These are phyloP conservation scores for Aureobasidium sp. DNA, from an alignment of 2,329 filamentous ascomycete species.

Conservation along the genomic window DNA sequence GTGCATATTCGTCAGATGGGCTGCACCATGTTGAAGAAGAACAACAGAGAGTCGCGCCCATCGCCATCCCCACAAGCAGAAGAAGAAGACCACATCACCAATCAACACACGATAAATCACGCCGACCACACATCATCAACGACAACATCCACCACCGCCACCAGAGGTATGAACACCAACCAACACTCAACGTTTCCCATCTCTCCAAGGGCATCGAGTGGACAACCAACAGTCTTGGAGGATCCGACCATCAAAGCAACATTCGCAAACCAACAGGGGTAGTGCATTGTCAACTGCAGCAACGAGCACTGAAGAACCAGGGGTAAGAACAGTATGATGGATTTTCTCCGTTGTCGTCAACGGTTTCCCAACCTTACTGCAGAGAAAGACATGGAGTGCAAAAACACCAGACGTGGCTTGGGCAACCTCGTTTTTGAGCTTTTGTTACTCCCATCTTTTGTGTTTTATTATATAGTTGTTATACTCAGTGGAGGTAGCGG, in stretches of 20 bases:
- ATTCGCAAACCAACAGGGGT: background rate
- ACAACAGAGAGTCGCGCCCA: background rate
- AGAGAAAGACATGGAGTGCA: background rate
- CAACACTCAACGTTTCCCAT: background rate
- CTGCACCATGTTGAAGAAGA: constrained; percentile 3
- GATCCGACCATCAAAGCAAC: background rate
- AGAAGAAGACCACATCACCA: background rate
- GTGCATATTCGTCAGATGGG: background rate
- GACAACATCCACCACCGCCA: background rate
- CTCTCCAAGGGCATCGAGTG: background rate
- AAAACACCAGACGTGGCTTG: background rate
- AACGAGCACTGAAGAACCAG: background rate
- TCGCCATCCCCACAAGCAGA: background rate
- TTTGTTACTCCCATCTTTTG: background rate
- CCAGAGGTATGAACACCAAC: background rate
- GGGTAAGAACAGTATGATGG: background rate
- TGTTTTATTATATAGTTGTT: background rate
- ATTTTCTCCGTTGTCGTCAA: background rate
- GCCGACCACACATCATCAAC: background rate
- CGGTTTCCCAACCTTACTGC: background rate
- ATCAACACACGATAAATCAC: background rate
- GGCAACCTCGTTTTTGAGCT: background rate
- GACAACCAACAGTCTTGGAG: background rate
- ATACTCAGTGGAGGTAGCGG: background rate
- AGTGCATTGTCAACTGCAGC: background rate